Evolutionary conservation across 495 filamentous ascomycete genomes (phyloP).

Genomic region (Mytilinidion resinicola): DNA sequence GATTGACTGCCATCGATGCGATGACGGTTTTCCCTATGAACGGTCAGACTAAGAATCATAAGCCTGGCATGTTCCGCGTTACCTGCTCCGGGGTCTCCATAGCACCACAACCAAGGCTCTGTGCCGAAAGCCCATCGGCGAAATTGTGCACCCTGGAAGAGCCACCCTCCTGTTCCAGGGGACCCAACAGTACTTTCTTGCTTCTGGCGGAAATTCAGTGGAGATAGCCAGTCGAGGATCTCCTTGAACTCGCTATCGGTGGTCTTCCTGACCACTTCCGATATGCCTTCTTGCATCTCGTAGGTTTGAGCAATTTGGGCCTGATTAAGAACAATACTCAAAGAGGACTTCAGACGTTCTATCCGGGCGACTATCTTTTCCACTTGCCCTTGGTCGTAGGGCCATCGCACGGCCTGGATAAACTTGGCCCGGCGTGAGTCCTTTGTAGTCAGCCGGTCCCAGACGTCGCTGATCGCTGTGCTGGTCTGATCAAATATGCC

Average conservation of each 20-base stretch:
- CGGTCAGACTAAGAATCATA: too few relatives aligned
- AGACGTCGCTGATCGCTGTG: constrained; percentile 7
- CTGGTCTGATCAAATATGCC: constrained; percentile 12
- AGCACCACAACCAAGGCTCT: constrained; percentile 18
- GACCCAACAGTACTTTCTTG: constrained; percentile 11
- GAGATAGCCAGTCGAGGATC: constrained; percentile 21
- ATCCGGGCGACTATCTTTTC: constrained; percentile 8
- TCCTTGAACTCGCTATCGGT: constrained; percentile 12
- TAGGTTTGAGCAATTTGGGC: constrained; percentile 8
- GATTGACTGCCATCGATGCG: constrained; percentile 7
- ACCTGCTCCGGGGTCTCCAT: constrained; percentile 16
- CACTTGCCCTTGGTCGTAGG: constrained; percentile 8
- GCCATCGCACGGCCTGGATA: constrained; percentile 13
- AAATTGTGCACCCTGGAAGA: constrained; percentile 12
- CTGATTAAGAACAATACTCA: constrained; percentile 10
- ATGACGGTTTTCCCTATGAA: constrained; percentile 5
- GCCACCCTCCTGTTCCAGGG: constrained; percentile 15
- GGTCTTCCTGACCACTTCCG: not conserved
- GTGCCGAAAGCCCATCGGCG: constrained; percentile 4
- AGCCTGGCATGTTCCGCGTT: too few relatives aligned
- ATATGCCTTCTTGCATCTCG: constrained; percentile 11
- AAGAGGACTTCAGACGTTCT: constrained; percentile 10
- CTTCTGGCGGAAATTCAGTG: constrained; percentile 14
- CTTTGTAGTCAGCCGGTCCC: constrained; percentile 8
- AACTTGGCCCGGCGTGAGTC: constrained; percentile 1